Evolutionary conservation across 2,329 filamentous ascomycete genomes (phyloP).

Genomic region (Venturiaceae sp.): DNA sequence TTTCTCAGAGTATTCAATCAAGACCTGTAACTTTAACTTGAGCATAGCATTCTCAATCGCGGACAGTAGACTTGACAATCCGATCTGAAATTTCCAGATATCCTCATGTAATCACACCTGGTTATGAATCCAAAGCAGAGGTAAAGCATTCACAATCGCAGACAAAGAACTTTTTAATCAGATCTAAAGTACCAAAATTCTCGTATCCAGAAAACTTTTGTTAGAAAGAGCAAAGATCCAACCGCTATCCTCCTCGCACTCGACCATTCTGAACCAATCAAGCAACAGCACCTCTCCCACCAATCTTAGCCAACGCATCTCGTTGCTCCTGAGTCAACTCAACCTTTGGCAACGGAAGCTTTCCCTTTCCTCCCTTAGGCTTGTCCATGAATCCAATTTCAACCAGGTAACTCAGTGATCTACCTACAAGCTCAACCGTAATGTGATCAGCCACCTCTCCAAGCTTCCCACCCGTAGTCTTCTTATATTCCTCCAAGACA

Average conservation of each 20-base stretch:
- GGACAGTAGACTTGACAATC: no score
- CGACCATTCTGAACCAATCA: neutral
- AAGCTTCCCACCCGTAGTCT: conserved; percentile 34
- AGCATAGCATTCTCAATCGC: no score
- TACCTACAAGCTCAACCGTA: conserved; percentile 49
- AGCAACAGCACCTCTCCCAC: conserved; percentile 35
- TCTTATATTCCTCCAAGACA: conserved; percentile 53
- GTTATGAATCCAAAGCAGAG: no score
- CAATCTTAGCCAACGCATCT: conserved; percentile 40
- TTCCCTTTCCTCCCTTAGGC: conserved; percentile 26
- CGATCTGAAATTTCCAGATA: no score
- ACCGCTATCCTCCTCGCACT: neutral
- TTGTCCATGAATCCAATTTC: conserved; percentile 51
- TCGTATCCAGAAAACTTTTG: no score
- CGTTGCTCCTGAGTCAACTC: conserved; percentile 36
- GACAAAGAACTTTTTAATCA: no score
- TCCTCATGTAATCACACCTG: no score
- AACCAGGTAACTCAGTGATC: conserved; percentile 55
- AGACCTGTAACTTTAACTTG: no score
- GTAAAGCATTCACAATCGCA: no score
- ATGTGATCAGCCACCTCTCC: conserved; percentile 39
- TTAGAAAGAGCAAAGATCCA: neutral
- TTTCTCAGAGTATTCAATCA: no score
- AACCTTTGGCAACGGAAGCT: conserved; percentile 31
- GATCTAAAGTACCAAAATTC: no score